phyloP scores from a whole-genome alignment of 352 stramenopile species.

The Phytophthora parvispora region DNA sequence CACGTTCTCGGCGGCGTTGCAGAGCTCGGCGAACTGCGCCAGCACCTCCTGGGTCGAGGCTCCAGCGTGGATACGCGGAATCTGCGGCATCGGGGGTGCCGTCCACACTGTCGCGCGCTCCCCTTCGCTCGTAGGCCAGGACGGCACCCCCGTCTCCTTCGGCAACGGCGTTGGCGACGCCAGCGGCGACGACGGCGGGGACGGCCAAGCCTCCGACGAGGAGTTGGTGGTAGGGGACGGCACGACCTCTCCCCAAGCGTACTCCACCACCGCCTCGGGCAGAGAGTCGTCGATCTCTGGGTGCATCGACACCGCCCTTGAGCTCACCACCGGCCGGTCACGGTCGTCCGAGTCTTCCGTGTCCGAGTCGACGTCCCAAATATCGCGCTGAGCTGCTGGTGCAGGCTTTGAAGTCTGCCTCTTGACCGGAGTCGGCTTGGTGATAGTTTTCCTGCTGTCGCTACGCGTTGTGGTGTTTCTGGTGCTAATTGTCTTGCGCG shows the following conservation, averaged over 20 bases:
- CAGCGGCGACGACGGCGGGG: conserved; percentile 30
- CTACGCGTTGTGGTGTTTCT: conserved; percentile 10
- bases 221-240: conserved; percentile 24
- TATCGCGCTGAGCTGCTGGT: conserved; percentile 11
- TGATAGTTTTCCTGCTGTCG: conserved; percentile 3
- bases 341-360: conserved; percentile 15
- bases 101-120: conserved; percentile 26
- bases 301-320: conserved; percentile 6
- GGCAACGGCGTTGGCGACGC: conserved; percentile 21
- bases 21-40: conserved; percentile 44
- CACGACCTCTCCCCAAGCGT: conserved; percentile 38
- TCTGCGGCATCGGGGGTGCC: conserved; percentile 26
- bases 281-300: conserved; percentile 25
- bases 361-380: conserved; percentile 31
- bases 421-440: conserved; percentile 2
- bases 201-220: conserved; percentile 19
- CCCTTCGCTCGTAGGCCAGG: conserved; percentile 19
- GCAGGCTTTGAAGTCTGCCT: conserved; percentile 4
- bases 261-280: conserved; percentile 43
- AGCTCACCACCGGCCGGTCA: conserved; percentile 21
- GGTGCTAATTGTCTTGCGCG: conserved; percentile 2
- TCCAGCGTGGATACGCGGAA: conserved; percentile 37
- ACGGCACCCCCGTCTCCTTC: conserved; percentile 16
- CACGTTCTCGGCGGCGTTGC: conserved; percentile 43
- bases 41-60: conserved; percentile 41